Conservation (phyloP, 1,139 yeast genomes). For the Scheffersomyces insectosa region DNA sequence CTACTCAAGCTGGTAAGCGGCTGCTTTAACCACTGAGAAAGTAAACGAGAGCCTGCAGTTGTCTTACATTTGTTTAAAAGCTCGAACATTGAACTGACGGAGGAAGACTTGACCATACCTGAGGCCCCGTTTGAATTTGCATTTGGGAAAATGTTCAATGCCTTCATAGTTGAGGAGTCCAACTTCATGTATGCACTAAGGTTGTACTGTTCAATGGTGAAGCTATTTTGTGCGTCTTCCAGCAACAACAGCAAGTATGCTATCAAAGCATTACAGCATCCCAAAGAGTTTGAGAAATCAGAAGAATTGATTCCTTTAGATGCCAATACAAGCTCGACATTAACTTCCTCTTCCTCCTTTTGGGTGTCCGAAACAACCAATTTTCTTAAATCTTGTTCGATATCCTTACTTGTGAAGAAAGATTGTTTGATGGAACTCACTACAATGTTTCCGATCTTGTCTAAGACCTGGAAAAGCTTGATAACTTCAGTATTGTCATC, state of each 20-base stretch:
- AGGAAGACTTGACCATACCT: slow-evolving; percentile 40
- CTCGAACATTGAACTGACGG: slow-evolving; percentile 66
- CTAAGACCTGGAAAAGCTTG: slow-evolving; percentile 62
- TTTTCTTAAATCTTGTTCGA: slow-evolving; percentile 73
- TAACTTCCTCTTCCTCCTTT: slow-evolving; percentile 23
- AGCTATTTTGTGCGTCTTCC: slow-evolving; percentile 45
- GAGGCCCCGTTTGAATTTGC: slow-evolving; percentile 39
- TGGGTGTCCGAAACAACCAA: slow-evolving; percentile 47
- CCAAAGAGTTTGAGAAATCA: slow-evolving; percentile 34
- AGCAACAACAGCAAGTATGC: slow-evolving; percentile 62
- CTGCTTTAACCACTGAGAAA: slow-evolving; percentile 94
- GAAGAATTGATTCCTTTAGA: slow-evolving; percentile 52
- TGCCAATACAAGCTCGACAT: slow-evolving; percentile 55
- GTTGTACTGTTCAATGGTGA: slow-evolving; percentile 64
- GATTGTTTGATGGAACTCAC: slow-evolving; percentile 59
- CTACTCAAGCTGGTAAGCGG: slow-evolving; percentile 68
- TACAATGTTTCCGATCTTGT: slow-evolving; percentile 71
- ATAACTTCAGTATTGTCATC: slow-evolving; percentile 40
- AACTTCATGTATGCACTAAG: slow-evolving; percentile 79
- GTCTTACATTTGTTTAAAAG: slow-evolving; percentile 86
- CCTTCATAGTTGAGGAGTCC: slow-evolving; percentile 86
- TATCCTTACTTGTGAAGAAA: slow-evolving; percentile 59
- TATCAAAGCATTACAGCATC: slow-evolving; percentile 64
- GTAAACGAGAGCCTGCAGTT: slow-evolving; percentile 77
- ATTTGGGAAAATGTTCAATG: slow-evolving; percentile 78